phyloP scores from a whole-genome alignment of 2,329 filamentous ascomycete genomes.

The Scedosporium dehoogii region DNA sequence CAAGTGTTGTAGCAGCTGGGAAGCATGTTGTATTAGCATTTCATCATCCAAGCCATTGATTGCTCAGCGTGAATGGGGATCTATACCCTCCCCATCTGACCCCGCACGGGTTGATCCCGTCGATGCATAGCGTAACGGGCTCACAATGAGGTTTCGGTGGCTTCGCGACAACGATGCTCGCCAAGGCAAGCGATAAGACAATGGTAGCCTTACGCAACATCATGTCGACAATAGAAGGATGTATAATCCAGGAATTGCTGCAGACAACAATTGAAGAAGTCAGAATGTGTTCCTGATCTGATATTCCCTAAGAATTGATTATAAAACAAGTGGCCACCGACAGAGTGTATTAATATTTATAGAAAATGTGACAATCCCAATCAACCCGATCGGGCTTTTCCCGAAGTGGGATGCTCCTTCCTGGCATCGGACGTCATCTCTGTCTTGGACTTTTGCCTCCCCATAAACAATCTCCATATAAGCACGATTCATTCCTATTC shows the following conservation, averaged over 20 bases:
- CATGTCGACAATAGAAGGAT: background rate
- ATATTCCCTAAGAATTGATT: background rate
- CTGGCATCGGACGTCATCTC: background rate
- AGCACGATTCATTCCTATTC: too few species aligned
- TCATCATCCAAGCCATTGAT: background rate
- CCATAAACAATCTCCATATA: too few species aligned
- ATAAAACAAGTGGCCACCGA: background rate
- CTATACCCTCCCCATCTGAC: constrained; percentile 11
- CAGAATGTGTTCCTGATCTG: background rate
- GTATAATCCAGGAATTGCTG: background rate
- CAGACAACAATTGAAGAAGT: background rate
- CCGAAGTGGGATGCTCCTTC: background rate
- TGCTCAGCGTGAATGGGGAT: background rate
- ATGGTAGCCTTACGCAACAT: background rate
- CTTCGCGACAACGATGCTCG: background rate
- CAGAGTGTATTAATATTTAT: background rate
- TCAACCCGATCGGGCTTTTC: too few species aligned
- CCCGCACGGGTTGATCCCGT: constrained; percentile 11
- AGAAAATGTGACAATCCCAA: background rate
- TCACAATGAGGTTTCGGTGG: background rate
- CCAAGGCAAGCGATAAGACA: background rate
- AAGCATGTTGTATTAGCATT: background rate
- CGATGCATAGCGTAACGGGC: constrained; percentile 8
- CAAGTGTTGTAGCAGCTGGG: constrained; percentile 11
- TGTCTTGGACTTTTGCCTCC: background rate